Evolutionary conservation across 345 rosid genomes (phyloP), one percentile per base, ranked within the genome.

Genomic region (Clausena lansium): DNA sequence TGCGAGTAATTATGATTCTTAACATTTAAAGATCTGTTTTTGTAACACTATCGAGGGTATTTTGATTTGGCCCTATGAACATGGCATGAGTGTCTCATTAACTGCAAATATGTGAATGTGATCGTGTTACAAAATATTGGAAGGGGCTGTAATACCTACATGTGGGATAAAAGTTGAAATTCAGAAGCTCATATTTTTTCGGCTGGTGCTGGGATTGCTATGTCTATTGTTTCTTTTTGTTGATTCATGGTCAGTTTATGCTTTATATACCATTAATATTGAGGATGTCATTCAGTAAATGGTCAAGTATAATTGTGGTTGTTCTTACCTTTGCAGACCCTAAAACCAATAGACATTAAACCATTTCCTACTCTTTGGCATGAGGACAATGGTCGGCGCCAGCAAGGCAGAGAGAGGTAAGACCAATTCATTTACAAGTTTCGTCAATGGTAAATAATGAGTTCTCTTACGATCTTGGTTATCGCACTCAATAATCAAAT

Each of bases 321-420:
- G 19, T 76, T 65, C 41, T 76, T 47, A 24, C 70, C 55, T 50
- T 81, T 88, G 85, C 90, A 97, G 99, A 84, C 91, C 71, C 58
- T 97, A 79, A 90, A 90, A 67, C 79, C 90, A 64, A 67, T 72
- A 68, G 98, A 97, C 83, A 79, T 93, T 78, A 97, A 94, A 88
- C 97, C 98, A 36, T 85, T 88, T 60, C 98, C 98, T 38, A 77
- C 81, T 20, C 79, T 94, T 67, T 97, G 99, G 99, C 99, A 96
- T 80, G 99, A 94, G 82, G 98, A 96, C 76, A 91, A 88, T 73
- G 62, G 91, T 74, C 86, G 97, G 75, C 94, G 91, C 60, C 92
- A 91, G 74, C 95, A 86, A 77, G 86, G 88, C 75, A 88, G 97
- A 87, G 98, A 96, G 60, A 87, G 98, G 99, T 91, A 70, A 81